Percentiles rank a stretch among this genome's conserved stretches.
Evolutionary conservation across 306 rosid species (phyloP).

Genomic region (Trifolium subterraneum): DNA sequence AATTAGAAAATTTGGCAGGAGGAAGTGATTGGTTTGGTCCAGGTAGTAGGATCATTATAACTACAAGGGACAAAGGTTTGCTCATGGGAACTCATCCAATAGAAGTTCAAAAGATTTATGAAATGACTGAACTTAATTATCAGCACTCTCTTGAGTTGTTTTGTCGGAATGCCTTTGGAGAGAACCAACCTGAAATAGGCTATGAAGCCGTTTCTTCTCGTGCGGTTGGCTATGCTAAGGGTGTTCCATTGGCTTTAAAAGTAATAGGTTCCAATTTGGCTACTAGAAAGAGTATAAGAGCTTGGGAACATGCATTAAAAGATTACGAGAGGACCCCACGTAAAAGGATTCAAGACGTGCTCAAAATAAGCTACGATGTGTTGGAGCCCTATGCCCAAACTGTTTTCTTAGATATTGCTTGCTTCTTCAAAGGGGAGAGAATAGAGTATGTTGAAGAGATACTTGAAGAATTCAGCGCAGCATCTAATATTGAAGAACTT

Average conservation of each 20-base stretch:
- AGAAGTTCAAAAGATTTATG: background rate
- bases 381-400: background rate
- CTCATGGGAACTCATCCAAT: background rate
- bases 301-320: background rate
- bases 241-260: conserved; percentile 29
- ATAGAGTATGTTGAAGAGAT: background rate
- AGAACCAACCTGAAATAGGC: background rate
- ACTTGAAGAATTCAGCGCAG: background rate
- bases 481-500: background rate
- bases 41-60: conserved; percentile 10
- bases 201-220: conserved; percentile 6
- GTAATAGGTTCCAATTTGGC: background rate
- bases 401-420: conserved; percentile 33
- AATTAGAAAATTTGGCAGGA: conserved; percentile 27
- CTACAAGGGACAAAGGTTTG: conserved; percentile 39
- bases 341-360: background rate
- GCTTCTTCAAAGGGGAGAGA: conserved; percentile 41
- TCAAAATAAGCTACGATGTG: conserved; percentile 5
- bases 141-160: conserved; percentile 7
- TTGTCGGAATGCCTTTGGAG: conserved; percentile 29
- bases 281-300: background rate
- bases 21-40: no score
- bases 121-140: conserved; percentile 17
- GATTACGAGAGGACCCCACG: background rate
- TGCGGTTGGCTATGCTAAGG: background rate